Evolutionary conservation across 768 basidiomycete genomes (phyloP), one percentile per base, ranked within the genome.

Genomic region (Calocera cornea): DNA sequence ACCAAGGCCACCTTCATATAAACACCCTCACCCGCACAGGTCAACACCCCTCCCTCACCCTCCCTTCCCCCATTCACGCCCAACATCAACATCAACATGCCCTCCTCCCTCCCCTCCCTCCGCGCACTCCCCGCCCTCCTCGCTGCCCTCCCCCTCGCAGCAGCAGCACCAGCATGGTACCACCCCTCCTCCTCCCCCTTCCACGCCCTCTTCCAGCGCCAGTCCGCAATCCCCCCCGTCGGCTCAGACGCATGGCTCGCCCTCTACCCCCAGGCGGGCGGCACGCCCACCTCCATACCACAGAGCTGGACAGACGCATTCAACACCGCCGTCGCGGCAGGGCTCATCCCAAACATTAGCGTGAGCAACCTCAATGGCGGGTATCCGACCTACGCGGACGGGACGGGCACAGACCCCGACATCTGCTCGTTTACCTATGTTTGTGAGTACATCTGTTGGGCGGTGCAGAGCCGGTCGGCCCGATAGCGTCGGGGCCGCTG

Each of bases 371-470:
- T 69, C 8, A 66, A 71, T 12, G 73, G 70, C 60, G 73, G 72
- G 64, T 70, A 72, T 11, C 76, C 71, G 54, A 80, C 70, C 27
- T 60, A 60, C 17, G 70, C 72, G 54, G 76, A 83, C 70, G 80
- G 82, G 34, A 36, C 47, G 11, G 69, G 69, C 8, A 72, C 70
- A 49, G 78, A 84, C 70, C 74, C 80, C 8, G 70, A 79, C 7
- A 81, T 95, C 69, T 95, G 92, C 77, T 92, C 91, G 1, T 81
- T 87, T 27, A 88, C 87, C 0, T 87, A 84, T 78, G 83, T 86
- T 72, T 93, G 90, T 75, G 54, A 60, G 54, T 60, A 14, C 27
- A 5, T 10, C 31, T 31, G 11, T 60, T 33, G 11, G 19, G 19
- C 16, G 11, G 49, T 24, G 12, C 49, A n/a, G 49, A 50, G 14